Percentiles rank a stretch among this genome's conserved stretches.
Evolutionary conservation across 2,329 filamentous ascomycete species (phyloP).

Genomic region (Diaporthe sp.): DNA sequence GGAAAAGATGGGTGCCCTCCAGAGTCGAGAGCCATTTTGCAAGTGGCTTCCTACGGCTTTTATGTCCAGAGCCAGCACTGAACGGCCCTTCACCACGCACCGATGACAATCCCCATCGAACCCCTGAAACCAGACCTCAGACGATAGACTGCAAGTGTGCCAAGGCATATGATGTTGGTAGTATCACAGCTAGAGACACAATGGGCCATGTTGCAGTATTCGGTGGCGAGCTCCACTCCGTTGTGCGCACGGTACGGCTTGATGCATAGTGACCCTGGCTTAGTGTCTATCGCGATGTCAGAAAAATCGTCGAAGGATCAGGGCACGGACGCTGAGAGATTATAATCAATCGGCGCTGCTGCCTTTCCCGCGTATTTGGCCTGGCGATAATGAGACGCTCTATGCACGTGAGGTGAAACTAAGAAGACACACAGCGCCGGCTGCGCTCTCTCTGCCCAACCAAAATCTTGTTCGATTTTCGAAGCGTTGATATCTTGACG

Average conservation of each 20-base stretch:
- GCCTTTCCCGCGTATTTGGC: background rate
- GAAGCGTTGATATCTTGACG: background rate
- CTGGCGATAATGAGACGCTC: background rate
- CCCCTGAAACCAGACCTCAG: too few species aligned
- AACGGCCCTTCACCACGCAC: background rate
- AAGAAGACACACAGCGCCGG: background rate
- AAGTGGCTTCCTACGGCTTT: background rate
- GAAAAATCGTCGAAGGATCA: background rate
- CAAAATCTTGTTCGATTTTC: background rate
- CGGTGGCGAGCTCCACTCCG: background rate
- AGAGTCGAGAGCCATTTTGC: background rate
- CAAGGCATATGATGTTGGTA: too few species aligned
- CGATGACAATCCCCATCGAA: background rate
- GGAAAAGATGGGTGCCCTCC: background rate
- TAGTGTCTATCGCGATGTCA: background rate
- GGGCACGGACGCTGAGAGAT: background rate
- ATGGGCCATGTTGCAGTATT: background rate
- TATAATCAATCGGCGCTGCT: too few species aligned
- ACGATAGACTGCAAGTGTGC: background rate
- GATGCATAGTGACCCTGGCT: background rate
- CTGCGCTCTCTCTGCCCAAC: background rate
- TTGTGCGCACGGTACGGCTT: background rate
- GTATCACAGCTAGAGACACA: background rate
- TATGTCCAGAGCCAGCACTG: background rate
- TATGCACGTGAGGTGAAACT: background rate